Base-by-base conservation (phyloP, 352 stramenopile genomes). In the Aphanomyces invadans region DNA sequence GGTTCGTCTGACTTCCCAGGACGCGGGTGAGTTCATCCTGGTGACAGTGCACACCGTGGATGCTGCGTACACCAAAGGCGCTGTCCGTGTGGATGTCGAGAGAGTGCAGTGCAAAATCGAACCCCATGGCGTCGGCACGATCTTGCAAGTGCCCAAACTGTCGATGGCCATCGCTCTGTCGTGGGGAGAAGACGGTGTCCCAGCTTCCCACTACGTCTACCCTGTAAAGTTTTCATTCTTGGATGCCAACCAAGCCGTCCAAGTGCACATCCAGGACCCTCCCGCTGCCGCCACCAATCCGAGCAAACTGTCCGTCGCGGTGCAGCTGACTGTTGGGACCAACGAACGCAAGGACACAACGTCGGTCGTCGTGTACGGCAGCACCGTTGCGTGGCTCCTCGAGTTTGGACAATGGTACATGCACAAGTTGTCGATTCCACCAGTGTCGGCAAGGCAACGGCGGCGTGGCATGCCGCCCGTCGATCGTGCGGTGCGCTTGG, bases 351-450 rank as follows among this genome's bases (percentile, higher is more conserved):
- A 67, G 15, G 28, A 39, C 15, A 28, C 48, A 17, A 23, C 60
- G 23, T 67, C 49, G 23, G 71, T 91, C 29, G 71, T 93, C 0
- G 46, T 93, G 5, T 91, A 93, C 70, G 80, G 72, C 1, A 90
- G 87, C 54, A 80, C 87, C 19, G 71, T 91, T 7, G 85, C 90
- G 52, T 90, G 83, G 80, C 32, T 93, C 71, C 73, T 7, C 70
- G 69, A 9, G 23, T 89, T 21, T 89, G 88, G 31, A 45, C 76
- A 48, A 74, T 69, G 1, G 33, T 89, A 2, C 68, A 36, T 55
- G 45, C 2, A 62, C 73, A 55, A 59, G 71, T 5, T 66, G 81
- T 26, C 74, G 73, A 49, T 33, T 4, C 46, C 36, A 19, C 49
- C 17, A 4, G 36, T 42, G 36, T 42, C 71, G 65, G 25, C 70